Percentiles rank a stretch among this genome's conserved stretches.
phyloP scores from a whole-genome alignment of 305 asterid genomes.

The Withania somnifera region DNA sequence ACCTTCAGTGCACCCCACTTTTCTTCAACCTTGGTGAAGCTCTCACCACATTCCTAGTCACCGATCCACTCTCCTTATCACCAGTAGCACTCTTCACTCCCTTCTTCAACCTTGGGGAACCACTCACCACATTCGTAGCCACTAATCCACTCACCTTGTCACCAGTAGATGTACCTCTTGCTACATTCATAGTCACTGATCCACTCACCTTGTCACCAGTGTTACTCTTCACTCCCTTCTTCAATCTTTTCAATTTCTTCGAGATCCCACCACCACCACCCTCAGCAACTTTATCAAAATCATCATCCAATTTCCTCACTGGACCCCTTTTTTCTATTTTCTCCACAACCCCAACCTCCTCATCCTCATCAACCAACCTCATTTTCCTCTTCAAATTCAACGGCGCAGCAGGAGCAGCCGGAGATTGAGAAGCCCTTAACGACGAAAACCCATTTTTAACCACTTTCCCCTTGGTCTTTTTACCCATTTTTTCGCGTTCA shows the following conservation, averaged over 20 bases:
- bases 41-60: constrained; percentile 4
- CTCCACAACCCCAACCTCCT: constrained; percentile 1
- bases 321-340: constrained; percentile 21
- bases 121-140: constrained; percentile 6
- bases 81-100: constrained; percentile 4
- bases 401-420: constrained; percentile 25
- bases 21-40: constrained; percentile 38
- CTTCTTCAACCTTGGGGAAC: constrained; percentile 22
- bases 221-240: not conserved
- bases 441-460: too few species aligned
- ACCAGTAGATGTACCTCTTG: too few species aligned
- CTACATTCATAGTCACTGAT: not conserved
- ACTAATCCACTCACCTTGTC: too few species aligned
- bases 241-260: not conserved
- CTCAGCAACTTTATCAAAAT: constrained; percentile 62
- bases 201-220: too few species aligned
- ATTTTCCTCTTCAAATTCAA: constrained; percentile 58
- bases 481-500: too few species aligned
- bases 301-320: constrained; percentile 68
- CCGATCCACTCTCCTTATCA: too few species aligned
- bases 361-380: constrained; percentile 25
- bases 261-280: constrained; percentile 11
- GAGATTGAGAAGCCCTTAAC: too few species aligned
- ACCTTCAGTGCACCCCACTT: constrained; percentile 11
- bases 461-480: too few species aligned